Conservation (phyloP, 192 early-diverging fungal genomes). For the Coemansia sp. region DNA sequence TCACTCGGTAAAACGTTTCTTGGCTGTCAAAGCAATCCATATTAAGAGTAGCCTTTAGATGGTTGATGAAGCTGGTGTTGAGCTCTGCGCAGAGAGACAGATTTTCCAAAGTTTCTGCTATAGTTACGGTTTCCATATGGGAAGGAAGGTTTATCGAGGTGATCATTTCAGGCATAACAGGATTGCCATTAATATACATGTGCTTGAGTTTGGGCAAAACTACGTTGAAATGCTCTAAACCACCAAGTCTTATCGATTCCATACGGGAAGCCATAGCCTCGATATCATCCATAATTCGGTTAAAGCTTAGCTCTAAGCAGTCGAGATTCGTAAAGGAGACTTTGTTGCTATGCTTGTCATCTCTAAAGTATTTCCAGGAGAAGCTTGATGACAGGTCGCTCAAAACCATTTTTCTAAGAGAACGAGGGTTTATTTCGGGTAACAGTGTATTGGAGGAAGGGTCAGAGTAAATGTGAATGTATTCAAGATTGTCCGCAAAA, state of each 20-base stretch:
- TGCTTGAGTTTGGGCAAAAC: background rate
- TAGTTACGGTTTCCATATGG: background rate
- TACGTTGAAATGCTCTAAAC: background rate
- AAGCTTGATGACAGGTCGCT: background rate
- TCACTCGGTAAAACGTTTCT: slow-evolving; percentile 5
- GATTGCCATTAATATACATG: background rate
- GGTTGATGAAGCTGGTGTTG: background rate
- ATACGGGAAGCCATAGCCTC: background rate
- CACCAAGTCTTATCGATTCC: background rate
- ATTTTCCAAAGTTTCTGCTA: background rate
- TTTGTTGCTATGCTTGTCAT: background rate
- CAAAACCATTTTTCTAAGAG: background rate
- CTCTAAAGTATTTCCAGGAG: slow-evolving; percentile 5
- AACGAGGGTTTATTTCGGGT: background rate
- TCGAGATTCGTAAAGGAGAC: background rate
- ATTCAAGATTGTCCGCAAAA: background rate
- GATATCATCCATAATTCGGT: slow-evolving; percentile 1
- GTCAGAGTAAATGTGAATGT: background rate
- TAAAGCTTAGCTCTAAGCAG: background rate
- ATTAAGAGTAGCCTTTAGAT: slow-evolving; percentile 1
- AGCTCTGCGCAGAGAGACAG: background rate
- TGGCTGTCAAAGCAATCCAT: slow-evolving; percentile 3
- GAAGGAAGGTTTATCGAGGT: background rate
- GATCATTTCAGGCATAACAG: background rate
- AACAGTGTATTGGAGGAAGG: background rate